Evolutionary conservation across 2,329 filamentous ascomycete species (phyloP).

Genomic region (Ophiocordyceps camponoti-saundersi): DNA sequence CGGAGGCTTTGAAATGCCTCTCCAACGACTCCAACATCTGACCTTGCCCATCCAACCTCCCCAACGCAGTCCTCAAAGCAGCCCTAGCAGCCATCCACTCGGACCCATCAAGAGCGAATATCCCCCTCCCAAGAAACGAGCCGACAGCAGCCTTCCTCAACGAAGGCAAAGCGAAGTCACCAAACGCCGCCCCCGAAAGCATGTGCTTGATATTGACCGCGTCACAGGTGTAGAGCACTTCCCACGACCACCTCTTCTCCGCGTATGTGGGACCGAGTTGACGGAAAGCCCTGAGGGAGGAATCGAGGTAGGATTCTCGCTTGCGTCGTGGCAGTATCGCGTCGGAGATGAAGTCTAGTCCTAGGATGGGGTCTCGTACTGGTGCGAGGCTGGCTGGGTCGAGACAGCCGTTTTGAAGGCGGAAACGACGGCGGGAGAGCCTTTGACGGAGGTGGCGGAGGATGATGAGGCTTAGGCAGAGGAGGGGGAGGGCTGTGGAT

Average conservation of each 20-base stretch:
- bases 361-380: conserved; percentile 14
- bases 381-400: conserved; percentile 7
- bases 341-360: conserved; percentile 17
- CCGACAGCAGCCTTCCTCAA: conserved; percentile 18
- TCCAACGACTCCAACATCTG: conserved; percentile 13
- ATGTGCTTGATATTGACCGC: conserved; percentile 37
- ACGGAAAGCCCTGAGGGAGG: conserved; percentile 10
- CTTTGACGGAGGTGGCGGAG: conserved; percentile 1
- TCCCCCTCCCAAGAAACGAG: conserved; percentile 24
- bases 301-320: conserved; percentile 12
- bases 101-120: conserved; percentile 30
- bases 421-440: conserved; percentile 3
- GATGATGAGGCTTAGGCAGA: not conserved
- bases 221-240: conserved; percentile 22
- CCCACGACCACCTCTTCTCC: conserved; percentile 14
- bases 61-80: conserved; percentile 16
- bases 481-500: conserved; percentile 3
- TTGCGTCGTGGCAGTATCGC: conserved; percentile 9
- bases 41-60: conserved; percentile 12
- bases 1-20: conserved; percentile 19
- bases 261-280: conserved; percentile 15
- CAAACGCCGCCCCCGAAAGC: conserved; percentile 28
- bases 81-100: conserved; percentile 27
- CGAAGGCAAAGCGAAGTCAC: conserved; percentile 26
- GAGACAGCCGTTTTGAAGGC: conserved; percentile 6